Percentiles rank a stretch among this genome's conserved stretches.
Evolutionary conservation across 2,329 filamentous ascomycete species (phyloP).

Genomic region (Curvularia sp.): DNA sequence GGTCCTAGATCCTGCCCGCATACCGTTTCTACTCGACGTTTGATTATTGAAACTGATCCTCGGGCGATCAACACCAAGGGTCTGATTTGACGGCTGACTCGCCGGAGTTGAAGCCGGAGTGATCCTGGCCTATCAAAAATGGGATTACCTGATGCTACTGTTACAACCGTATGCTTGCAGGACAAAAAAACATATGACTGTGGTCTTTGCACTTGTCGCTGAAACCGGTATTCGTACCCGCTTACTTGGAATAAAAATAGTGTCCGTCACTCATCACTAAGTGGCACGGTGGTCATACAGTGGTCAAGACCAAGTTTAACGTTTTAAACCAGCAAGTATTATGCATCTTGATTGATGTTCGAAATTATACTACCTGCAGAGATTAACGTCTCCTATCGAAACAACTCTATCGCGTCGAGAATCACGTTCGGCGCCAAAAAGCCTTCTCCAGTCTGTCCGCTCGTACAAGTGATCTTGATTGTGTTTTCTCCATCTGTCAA

Average conservation of each 20-base stretch:
- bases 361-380: neutral
- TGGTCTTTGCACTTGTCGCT: neutral
- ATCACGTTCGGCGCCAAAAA: slow-evolving; percentile 65
- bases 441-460: slow-evolving; percentile 62
- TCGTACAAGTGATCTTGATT: slow-evolving; percentile 65
- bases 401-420: slow-evolving; percentile 47
- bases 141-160: slow-evolving; percentile 1
- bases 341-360: neutral
- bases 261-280: neutral
- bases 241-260: neutral
- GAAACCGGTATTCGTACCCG: neutral
- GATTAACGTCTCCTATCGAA: slow-evolving; percentile 18
- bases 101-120: neutral
- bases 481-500: slow-evolving; percentile 68
- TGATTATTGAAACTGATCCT: neutral
- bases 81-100: slow-evolving; percentile 6
- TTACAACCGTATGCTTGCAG: neutral
- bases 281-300: neutral
- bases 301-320: neutral
- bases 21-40: slow-evolving; percentile 1
- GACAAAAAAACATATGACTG: slow-evolving; percentile 5
- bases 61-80: neutral
- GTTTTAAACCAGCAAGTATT: neutral
- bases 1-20: neutral
- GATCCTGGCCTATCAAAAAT: slow-evolving; percentile 3